Evolutionary conservation across 306 rosid genomes (phyloP).

Genomic region (Sicyos baderoa): DNA sequence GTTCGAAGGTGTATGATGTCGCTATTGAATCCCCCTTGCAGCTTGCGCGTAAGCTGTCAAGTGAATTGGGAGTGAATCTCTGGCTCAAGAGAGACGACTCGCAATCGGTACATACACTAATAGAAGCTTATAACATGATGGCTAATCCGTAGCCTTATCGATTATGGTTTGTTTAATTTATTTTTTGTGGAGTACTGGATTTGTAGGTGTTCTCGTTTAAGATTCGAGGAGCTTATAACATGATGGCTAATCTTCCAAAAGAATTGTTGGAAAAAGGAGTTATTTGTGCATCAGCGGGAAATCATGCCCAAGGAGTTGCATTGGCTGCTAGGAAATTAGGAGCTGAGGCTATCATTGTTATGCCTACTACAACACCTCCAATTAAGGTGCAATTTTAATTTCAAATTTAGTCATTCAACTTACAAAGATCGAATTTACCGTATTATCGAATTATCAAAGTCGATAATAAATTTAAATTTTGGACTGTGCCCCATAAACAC

Average conservation of each 20-base stretch:
- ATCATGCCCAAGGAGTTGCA: constrained; percentile 96
- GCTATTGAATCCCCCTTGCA: constrained; percentile 67
- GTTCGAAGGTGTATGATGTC: constrained; percentile 75
- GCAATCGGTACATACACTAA: constrained; percentile 54
- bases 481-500: neutral
- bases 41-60: constrained; percentile 55
- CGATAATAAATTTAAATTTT: too few species aligned
- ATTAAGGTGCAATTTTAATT: constrained; percentile 46
- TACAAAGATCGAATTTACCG: too few species aligned
- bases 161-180: too few species aligned
- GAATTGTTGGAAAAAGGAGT: constrained; percentile 67
- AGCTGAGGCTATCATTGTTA: constrained; percentile 61
- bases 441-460: too few species aligned
- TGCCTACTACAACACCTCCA: constrained; percentile 84
- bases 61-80: constrained; percentile 44
- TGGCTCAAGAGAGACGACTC: constrained; percentile 92
- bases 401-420: too few species aligned
- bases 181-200: too few species aligned
- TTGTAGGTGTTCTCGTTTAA: constrained; percentile 74
- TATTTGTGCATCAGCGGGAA: constrained; percentile 90
- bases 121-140: too few species aligned
- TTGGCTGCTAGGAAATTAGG: constrained; percentile 61
- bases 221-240: constrained; percentile 91
- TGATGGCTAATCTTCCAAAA: constrained; percentile 70
- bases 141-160: too few species aligned